Percentiles rank a stretch among this genome's conserved stretches.
phyloP scores from a whole-genome alignment of 495 filamentous ascomycete genomes.

The Penicillium samsonianum region DNA sequence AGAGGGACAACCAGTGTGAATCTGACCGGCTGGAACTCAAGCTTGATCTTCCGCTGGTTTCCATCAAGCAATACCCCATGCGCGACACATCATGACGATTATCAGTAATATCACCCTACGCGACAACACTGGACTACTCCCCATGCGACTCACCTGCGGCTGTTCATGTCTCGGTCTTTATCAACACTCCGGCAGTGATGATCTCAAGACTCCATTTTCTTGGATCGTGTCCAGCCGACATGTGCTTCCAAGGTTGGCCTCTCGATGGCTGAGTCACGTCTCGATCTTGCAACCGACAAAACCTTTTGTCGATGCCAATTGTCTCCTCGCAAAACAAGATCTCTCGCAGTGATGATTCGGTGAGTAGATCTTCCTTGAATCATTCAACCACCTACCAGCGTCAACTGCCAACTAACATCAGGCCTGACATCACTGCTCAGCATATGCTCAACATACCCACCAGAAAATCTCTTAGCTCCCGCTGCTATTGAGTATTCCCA shows the following conservation, averaged over 20 bases:
- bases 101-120: neutral
- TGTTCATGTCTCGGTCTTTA: neutral
- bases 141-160: neutral
- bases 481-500: neutral
- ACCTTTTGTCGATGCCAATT: neutral
- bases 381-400: neutral
- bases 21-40: neutral
- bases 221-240: neutral
- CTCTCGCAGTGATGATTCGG: neutral
- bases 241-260: neutral
- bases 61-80: constrained; percentile 6
- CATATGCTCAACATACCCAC: neutral
- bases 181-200: neutral
- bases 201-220: neutral
- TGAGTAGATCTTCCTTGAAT: neutral
- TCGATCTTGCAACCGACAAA: neutral
- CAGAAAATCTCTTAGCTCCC: neutral
- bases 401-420: neutral
- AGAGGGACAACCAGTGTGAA: neutral
- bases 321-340: neutral
- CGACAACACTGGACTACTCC: neutral
- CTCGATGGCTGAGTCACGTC: neutral
- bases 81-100: neutral
- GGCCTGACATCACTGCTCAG: too few species aligned
- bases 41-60: neutral